Conservation (phyloP, 2,329 filamentous ascomycete species). For the Fusarium paranaense region DNA sequence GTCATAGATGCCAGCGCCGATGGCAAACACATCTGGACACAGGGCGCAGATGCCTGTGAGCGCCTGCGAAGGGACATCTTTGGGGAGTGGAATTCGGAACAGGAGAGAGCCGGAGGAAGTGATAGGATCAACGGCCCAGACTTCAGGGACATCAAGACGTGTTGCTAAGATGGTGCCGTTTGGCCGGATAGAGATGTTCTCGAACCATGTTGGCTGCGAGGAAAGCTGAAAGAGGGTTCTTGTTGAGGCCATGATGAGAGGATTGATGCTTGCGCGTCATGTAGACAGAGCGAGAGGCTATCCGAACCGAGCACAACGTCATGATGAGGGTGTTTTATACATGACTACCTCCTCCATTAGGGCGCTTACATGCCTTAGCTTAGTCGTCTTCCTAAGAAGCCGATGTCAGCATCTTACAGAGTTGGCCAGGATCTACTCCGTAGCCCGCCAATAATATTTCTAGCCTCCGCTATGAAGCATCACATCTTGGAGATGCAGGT, state of each 20-base stretch:
- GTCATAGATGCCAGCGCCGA: conserved; percentile 31
- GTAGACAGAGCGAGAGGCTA: no score
- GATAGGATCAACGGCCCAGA: conserved; percentile 30
- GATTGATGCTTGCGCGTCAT: background rate
- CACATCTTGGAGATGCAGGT: background rate
- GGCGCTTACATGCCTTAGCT: background rate
- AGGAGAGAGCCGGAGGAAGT: conserved; percentile 23
- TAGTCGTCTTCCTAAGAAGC: background rate
- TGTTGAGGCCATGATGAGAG: conserved; percentile 4
- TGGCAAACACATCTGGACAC: conserved; percentile 31
- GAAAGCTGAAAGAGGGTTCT: conserved; percentile 34
- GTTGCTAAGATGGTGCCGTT: conserved; percentile 29
- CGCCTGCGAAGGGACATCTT: conserved; percentile 7
- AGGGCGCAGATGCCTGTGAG: conserved; percentile 36
- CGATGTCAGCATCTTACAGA: background rate
- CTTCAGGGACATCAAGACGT: conserved; percentile 35
- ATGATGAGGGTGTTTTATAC: background rate
- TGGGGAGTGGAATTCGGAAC: conserved; percentile 11
- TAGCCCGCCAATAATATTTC: background rate
- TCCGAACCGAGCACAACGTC: background rate
- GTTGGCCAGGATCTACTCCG: conserved; percentile 2
- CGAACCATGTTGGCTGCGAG: conserved; percentile 37
- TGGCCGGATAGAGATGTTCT: conserved; percentile 33
- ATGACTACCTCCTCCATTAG: background rate
- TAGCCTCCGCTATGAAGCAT: background rate